Conservation (phyloP, 805 yeast genomes). For the Starmerella scarabaei region DNA sequence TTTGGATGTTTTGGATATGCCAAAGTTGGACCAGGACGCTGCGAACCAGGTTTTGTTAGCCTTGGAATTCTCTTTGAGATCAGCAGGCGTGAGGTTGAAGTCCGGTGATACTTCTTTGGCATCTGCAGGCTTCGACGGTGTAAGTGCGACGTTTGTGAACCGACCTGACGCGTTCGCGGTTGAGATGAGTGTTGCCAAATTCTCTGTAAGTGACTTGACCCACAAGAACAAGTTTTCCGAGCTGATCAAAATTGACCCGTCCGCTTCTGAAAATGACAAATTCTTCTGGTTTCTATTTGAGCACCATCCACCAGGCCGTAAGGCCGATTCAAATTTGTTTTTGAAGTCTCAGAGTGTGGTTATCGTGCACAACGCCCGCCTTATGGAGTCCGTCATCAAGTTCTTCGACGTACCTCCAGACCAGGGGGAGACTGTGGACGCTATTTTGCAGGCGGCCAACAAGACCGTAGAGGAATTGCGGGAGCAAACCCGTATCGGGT, state of each 20-base stretch:
- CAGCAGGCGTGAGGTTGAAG: conserved; percentile 62
- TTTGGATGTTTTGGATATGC: conserved; percentile 86
- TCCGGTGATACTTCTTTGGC: conserved; percentile 40
- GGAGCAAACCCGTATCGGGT: conserved; percentile 76
- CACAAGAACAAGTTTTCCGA: conserved; percentile 58
- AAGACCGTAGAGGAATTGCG: conserved; percentile 87
- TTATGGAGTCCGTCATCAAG: conserved; percentile 56
- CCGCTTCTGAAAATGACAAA: conserved; percentile 4
- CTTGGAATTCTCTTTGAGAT: conserved; percentile 51
- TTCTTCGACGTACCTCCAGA: conserved; percentile 82
- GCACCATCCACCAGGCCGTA: conserved; percentile 67
- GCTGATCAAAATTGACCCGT: conserved; percentile 6
- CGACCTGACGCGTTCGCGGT: conserved; percentile 67
- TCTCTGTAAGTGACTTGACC: conserved; percentile 80
- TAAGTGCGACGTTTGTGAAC: conserved; percentile 57
- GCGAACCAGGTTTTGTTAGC: conserved; percentile 43
- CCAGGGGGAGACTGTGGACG: conserved; percentile 78
- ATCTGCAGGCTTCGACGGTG: conserved; percentile 70
- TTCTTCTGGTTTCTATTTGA: conserved; percentile 77
- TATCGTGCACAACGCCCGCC: conserved; percentile 73
- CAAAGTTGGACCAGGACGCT: conserved; percentile 35
- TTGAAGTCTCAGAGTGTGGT: conserved; percentile 78
- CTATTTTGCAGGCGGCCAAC: conserved; percentile 87
- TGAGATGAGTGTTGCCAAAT: conserved; percentile 63
- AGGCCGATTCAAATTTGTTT: conserved; percentile 66